phyloP scores from a whole-genome alignment of 148 eudicot genomes.

The Rhododendron kiyosumense region DNA sequence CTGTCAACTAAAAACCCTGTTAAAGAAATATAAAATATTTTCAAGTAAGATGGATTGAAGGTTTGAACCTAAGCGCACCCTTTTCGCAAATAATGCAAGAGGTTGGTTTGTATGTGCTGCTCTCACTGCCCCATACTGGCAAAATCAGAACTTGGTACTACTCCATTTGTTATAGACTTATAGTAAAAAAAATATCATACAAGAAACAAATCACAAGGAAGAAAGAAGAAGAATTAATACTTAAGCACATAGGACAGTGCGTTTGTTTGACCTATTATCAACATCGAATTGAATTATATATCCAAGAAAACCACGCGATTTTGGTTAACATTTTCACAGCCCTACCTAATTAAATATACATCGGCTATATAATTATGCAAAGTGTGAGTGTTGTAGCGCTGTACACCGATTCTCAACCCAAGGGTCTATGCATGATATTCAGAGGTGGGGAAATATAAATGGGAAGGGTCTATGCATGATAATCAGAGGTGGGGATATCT shows the following conservation, averaged over 20 bases:
- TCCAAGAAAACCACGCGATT: background rate
- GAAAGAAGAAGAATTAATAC: background rate
- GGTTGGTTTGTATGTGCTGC: background rate
- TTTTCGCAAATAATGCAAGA: background rate
- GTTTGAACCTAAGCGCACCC: background rate
- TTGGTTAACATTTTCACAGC: too few species aligned
- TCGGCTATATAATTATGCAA: background rate
- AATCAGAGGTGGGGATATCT: too few species aligned
- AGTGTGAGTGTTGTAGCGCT: background rate
- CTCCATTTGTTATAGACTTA: background rate
- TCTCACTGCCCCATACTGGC: background rate
- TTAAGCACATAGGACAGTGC: background rate
- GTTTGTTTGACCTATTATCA: background rate
- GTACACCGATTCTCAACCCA: too few species aligned
- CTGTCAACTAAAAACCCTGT: background rate
- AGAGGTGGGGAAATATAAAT: background rate
- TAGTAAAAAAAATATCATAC: background rate
- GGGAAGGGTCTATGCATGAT: too few species aligned
- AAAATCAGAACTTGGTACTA: background rate
- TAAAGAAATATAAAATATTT: background rate
- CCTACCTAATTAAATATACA: background rate
- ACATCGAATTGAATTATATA: background rate
- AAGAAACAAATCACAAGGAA: background rate
- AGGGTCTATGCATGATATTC: too few species aligned
- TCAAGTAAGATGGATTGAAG: background rate